Percentiles rank a stretch among this genome's conserved stretches.
Conservation (phyloP, 257 asterid species). For the Jasminum sambac region DNA sequence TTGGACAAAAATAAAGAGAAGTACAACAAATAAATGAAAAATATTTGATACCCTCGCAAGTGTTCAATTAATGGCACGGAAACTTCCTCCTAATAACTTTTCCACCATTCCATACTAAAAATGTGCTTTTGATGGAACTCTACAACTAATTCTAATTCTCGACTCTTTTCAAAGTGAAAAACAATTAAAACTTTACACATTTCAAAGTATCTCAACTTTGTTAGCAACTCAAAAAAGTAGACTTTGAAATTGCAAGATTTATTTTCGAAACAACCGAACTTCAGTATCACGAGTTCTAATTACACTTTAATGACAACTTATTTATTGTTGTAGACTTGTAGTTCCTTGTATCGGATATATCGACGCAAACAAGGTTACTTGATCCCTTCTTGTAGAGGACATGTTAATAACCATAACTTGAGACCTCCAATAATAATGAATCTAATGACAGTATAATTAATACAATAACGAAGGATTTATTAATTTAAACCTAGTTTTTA, state of each 20-base stretch:
- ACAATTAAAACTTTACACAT: not conserved
- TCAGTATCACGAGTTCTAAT: no score
- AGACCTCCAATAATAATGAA: no score
- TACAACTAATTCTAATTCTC: constrained; percentile 15
- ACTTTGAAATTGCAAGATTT: not conserved
- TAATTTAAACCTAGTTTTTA: not conserved
- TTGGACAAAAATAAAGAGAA: not conserved
- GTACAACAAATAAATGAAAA: not conserved
- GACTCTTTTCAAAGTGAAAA: constrained; percentile 11
- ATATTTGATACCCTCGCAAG: not conserved
- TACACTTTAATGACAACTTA: not conserved
- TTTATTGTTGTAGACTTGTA: no score
- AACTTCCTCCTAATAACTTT: not conserved
- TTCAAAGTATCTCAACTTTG: not conserved
- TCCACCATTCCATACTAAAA: constrained; percentile 6
- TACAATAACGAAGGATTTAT: not conserved
- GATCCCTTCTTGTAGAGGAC: no score
- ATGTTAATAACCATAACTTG: no score
- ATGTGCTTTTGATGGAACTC: not conserved
- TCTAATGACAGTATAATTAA: no score
- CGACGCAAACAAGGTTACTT: no score
- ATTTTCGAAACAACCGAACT: not conserved
- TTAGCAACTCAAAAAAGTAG: not conserved
- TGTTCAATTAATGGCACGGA: constrained; percentile 3
- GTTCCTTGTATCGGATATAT: no score